Evolutionary conservation across 2,329 filamentous ascomycete genomes (phyloP).

Genomic region (Ophiostoma triangulosporum): DNA sequence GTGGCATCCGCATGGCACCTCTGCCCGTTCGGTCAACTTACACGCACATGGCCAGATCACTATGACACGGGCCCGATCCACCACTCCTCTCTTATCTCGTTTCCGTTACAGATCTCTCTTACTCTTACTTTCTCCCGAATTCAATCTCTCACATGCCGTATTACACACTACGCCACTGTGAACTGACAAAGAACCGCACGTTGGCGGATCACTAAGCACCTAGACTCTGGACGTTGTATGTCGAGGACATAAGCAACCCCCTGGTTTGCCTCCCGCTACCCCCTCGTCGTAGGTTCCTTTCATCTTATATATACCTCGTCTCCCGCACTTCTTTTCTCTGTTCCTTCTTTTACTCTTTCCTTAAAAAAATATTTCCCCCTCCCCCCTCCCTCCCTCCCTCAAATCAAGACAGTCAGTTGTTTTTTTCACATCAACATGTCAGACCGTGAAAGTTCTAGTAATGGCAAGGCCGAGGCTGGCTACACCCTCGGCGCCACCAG

Average conservation of each 20-base stretch:
- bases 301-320: neutral
- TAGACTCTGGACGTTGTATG: neutral
- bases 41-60: neutral
- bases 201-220: neutral
- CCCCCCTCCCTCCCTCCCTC: neutral
- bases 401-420: neutral
- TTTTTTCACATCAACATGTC: neutral
- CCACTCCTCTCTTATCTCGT: neutral
- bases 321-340: neutral
- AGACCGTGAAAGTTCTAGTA: neutral
- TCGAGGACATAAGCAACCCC: too few species aligned
- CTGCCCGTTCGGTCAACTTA: neutral
- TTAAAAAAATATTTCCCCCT: too few species aligned
- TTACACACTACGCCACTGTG: neutral
- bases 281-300: neutral
- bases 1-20: too few species aligned
- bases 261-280: too few species aligned
- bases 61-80: neutral
- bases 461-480: neutral
- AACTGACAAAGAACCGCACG: too few species aligned
- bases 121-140: neutral
- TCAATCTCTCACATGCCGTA: too few species aligned
- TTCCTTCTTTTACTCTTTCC: neutral
- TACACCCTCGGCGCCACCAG: neutral
- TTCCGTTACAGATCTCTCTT: neutral